Evolutionary conservation across 2,329 filamentous ascomycete species (phyloP).

Genomic region (Ampelomyces quisqualis): DNA sequence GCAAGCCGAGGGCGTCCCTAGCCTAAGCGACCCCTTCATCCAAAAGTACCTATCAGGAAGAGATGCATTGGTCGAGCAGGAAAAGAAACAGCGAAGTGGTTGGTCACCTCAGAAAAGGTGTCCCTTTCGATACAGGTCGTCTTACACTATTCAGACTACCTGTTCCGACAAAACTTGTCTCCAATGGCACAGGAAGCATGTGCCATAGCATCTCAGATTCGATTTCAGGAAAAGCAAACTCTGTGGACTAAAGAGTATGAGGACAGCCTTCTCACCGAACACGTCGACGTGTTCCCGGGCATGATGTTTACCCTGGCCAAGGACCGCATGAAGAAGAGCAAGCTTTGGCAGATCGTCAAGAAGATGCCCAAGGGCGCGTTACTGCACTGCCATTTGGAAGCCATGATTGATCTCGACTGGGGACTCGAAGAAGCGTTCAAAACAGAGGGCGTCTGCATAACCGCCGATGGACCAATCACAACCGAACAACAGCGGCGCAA

Average conservation of each 20-base stretch:
- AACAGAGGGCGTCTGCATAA: slow-evolving; percentile 73
- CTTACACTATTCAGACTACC: slow-evolving; percentile 56
- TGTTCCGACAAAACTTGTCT: slow-evolving; percentile 73
- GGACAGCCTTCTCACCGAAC: slow-evolving; percentile 64
- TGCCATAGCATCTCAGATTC: slow-evolving; percentile 76
- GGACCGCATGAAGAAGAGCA: slow-evolving; percentile 79
- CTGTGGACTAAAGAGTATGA: slow-evolving; percentile 77
- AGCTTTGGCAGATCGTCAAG: slow-evolving; percentile 80
- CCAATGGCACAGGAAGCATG: slow-evolving; percentile 77
- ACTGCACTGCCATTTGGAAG: slow-evolving; percentile 84
- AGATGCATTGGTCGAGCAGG: slow-evolving; percentile 72
- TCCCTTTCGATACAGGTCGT: slow-evolving; percentile 6
- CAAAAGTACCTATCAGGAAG: slow-evolving; percentile 78
- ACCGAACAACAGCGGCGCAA: slow-evolving; percentile 56
- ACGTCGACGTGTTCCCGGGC: slow-evolving; percentile 72
- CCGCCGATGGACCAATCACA: slow-evolving; percentile 58
- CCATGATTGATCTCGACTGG: slow-evolving; percentile 86
- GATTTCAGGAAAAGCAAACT: slow-evolving; percentile 70
- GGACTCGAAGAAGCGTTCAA: slow-evolving; percentile 70
- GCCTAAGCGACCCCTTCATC: slow-evolving; percentile 69
- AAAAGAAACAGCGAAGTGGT: slow-evolving; percentile 82
- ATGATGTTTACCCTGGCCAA: slow-evolving; percentile 93
- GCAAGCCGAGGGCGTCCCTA: slow-evolving; percentile 45
- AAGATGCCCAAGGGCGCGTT: slow-evolving; percentile 87
- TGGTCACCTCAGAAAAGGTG: slow-evolving; percentile 29